Percentiles rank a stretch among this genome's conserved stretches.
phyloP scores from a whole-genome alignment of 2,329 filamentous ascomycete genomes.

The Aspergillus japonicus region DNA sequence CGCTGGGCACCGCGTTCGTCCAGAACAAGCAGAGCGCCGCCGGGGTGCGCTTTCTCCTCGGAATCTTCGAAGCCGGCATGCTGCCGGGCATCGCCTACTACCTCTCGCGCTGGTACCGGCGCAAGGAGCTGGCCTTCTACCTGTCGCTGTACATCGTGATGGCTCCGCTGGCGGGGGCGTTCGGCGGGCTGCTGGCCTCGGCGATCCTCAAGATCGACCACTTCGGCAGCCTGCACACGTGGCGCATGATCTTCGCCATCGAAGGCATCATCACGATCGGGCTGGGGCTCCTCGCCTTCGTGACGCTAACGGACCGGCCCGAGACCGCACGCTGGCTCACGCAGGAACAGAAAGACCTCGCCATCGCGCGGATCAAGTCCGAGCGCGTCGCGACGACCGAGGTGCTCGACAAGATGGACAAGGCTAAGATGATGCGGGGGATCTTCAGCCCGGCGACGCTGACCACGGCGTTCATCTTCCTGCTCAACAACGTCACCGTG shows the following conservation, averaged over 20 bases:
- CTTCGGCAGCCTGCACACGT: slow-evolving; percentile 57
- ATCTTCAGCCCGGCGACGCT: slow-evolving; percentile 65
- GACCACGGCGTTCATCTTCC: slow-evolving; percentile 57
- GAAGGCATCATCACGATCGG: slow-evolving; percentile 65
- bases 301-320: slow-evolving; percentile 67
- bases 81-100: slow-evolving; percentile 74
- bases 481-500: slow-evolving; percentile 68
- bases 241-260: slow-evolving; percentile 72
- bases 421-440: slow-evolving; percentile 58
- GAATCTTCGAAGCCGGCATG: slow-evolving; percentile 71
- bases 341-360: slow-evolving; percentile 64
- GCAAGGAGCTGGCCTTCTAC: slow-evolving; percentile 66
- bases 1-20: slow-evolving; percentile 66
- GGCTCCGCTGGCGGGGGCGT: slow-evolving; percentile 68
- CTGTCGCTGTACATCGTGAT: slow-evolving; percentile 69
- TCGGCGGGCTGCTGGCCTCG: slow-evolving; percentile 65
- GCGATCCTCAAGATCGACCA: slow-evolving; percentile 62
- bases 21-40: slow-evolving; percentile 52
- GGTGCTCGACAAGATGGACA: slow-evolving; percentile 64
- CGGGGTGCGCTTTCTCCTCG: slow-evolving; percentile 66
- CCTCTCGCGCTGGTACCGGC: slow-evolving; percentile 69
- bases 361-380: slow-evolving; percentile 65
- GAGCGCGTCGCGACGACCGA: slow-evolving; percentile 63
- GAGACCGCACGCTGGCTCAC: slow-evolving; percentile 66
- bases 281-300: slow-evolving; percentile 60